Conservation (phyloP, 306 rosid genomes). For the Vigna reflexopilosa region DNA sequence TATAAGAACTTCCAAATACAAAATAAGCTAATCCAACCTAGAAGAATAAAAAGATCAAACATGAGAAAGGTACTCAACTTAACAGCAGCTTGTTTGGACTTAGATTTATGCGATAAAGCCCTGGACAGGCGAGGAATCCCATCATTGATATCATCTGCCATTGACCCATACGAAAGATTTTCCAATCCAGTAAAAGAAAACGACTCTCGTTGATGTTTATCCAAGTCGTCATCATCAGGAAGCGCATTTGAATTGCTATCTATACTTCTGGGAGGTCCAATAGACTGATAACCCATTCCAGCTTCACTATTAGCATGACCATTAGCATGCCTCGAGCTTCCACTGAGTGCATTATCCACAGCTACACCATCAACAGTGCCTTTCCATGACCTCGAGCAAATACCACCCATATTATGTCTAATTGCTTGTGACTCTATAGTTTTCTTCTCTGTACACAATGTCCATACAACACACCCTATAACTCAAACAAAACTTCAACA, state of each 20-base stretch:
- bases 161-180: slow-evolving; percentile 56
- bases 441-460: slow-evolving; percentile 52
- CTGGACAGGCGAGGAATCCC: slow-evolving; percentile 91
- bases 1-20: neutral
- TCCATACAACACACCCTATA: slow-evolving; percentile 52
- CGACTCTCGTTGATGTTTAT: slow-evolving; percentile 68
- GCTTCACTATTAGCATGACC: slow-evolving; percentile 64
- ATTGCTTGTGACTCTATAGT: slow-evolving; percentile 37
- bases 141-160: slow-evolving; percentile 71
- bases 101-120: slow-evolving; percentile 74
- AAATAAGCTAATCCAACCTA: slow-evolving; percentile 29
- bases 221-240: slow-evolving; percentile 51
- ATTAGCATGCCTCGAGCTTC: slow-evolving; percentile 63
- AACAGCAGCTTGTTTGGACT: slow-evolving; percentile 76
- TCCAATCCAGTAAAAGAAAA: slow-evolving; percentile 64
- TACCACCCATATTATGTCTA: slow-evolving; percentile 75
- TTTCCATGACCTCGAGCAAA: slow-evolving; percentile 87
- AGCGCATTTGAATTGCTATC: slow-evolving; percentile 54
- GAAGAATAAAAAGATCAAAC: slow-evolving; percentile 27
- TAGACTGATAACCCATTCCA: slow-evolving; percentile 54
- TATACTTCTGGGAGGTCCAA: slow-evolving; percentile 50
- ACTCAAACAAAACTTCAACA: slow-evolving; percentile 36
- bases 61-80: slow-evolving; percentile 62
- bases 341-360: slow-evolving; percentile 61
- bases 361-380: slow-evolving; percentile 61